Conservation (phyloP, 306 rosid species). For the Cicer bijugum region DNA sequence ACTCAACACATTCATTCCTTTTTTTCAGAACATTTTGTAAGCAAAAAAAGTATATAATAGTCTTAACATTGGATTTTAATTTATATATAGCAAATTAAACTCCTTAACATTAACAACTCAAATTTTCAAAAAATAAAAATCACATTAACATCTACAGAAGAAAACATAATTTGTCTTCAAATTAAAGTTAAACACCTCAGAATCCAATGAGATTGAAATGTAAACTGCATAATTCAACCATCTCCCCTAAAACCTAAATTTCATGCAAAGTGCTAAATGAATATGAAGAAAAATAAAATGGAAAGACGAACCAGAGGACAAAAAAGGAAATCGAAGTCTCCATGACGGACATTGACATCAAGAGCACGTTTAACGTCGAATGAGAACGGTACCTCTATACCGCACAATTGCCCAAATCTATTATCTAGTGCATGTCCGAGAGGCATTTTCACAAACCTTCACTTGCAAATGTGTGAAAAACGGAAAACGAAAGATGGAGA, state of each 20-base stretch:
- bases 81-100: no score
- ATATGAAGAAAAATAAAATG: neutral
- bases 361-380: conserved; percentile 49
- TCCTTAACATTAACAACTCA: no score
- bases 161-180: neutral
- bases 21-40: no score
- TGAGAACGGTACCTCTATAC: conserved; percentile 57
- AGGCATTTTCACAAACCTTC: conserved; percentile 56
- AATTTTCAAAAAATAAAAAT: conserved; percentile 3
- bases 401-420: conserved; percentile 55
- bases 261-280: neutral
- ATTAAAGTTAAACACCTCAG: neutral
- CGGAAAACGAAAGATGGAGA: neutral
- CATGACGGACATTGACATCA: neutral
- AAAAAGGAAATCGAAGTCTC: conserved; percentile 61
- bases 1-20: no score
- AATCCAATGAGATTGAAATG: neutral
- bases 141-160: neutral
- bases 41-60: neutral
- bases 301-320: conserved; percentile 65
- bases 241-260: neutral
- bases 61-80: neutral
- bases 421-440: conserved; percentile 58
- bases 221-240: neutral
- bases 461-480: neutral